These are phyloP conservation scores for Scedosporium aurantiacum DNA, from an alignment of 2,329 filamentous ascomycete genomes.

Conservation along the genomic window DNA sequence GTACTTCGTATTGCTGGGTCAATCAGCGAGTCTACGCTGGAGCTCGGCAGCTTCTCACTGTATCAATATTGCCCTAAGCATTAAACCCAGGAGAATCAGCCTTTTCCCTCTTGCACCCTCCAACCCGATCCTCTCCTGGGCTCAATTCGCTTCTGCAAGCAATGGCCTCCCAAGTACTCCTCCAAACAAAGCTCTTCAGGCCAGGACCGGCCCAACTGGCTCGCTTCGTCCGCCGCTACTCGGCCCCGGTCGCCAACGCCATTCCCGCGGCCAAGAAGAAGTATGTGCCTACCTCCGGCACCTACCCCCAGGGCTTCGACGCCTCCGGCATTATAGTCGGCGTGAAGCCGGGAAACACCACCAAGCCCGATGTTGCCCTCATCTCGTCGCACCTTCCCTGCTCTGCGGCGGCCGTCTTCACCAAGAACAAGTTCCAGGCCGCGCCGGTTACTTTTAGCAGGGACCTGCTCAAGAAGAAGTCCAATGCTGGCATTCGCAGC, in stretches of 20 bases:
- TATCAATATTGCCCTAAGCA: too few relatives aligned
- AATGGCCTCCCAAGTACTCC: constrained; percentile 1
- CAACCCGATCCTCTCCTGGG: not conserved
- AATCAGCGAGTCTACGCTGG: too few relatives aligned
- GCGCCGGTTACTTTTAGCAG: constrained; percentile 83
- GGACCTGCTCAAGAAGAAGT: constrained; percentile 54
- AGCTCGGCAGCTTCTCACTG: too few relatives aligned
- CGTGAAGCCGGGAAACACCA: constrained; percentile 86
- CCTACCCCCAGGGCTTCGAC: constrained; percentile 81
- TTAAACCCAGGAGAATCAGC: not conserved
- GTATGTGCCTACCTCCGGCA: constrained; percentile 75
- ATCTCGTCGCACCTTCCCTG: constrained; percentile 80
- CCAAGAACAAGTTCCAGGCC: constrained; percentile 95
- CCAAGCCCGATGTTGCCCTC: constrained; percentile 81
- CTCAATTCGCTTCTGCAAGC: not conserved
- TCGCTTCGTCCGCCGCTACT: constrained; percentile 9
- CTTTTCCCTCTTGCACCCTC: not conserved
- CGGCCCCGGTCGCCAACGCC: constrained; percentile 9
- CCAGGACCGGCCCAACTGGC: not conserved
- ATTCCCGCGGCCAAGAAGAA: constrained; percentile 77
- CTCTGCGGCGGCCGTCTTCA: constrained; percentile 85
- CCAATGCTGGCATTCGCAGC: constrained; percentile 61
- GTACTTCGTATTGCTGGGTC: too few relatives aligned
- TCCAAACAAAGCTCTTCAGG: not conserved
- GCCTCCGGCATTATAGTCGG: constrained; percentile 83